Evolutionary conservation across 108 stramenopile genomes (phyloP), one percentile per base, ranked within the genome.

Genomic region (Skeletonema grethae): DNA sequence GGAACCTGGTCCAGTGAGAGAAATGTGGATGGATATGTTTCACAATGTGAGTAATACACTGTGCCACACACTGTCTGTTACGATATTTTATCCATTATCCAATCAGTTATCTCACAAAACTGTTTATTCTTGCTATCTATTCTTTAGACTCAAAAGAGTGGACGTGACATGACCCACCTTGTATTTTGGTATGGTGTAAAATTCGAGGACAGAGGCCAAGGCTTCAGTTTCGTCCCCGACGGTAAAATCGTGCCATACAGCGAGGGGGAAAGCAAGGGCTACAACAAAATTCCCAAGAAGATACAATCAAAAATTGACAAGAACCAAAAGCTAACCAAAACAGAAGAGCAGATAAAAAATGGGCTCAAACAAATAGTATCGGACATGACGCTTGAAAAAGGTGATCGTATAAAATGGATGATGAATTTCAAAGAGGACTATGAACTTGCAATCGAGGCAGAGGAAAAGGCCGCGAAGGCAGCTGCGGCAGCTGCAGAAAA

Each of bases 21-120:
- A 86, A 13, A 75, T 71, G 69, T 94, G 93, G 93, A 68, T 88
- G 63, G 65, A 81, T 2, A 90, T 89, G 88, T 90, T 80, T 83
- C 63, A 88, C 13, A 90, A 90, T 57, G 93, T 94, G 84, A 75
- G 93, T 43, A 15, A 4, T 43, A n/a, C 41, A 0, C 3, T 43
- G 10, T 10, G 15, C 41, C n/a, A n/a, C n/a, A n/a, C n/a, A n/a
- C n/a, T n/a, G n/a, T n/a, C n/a, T n/a, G n/a, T n/a, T n/a, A n/a
- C n/a, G n/a, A n/a, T n/a, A n/a, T n/a, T n/a, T n/a, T n/a, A n/a
- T n/a, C n/a, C n/a, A n/a, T n/a, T n/a, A n/a, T n/a, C n/a, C n/a
- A n/a, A n/a, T n/a, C 15, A 58, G 29, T 35, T 9, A 45, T 66
- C 41, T 12, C 34, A n/a, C 69, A 25, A 18, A 36, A 36, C n/a